Evolutionary conservation across 1,139 yeast genomes (phyloP), one percentile per base, ranked within the genome.

Genomic region (Ogataea hybrid): DNA sequence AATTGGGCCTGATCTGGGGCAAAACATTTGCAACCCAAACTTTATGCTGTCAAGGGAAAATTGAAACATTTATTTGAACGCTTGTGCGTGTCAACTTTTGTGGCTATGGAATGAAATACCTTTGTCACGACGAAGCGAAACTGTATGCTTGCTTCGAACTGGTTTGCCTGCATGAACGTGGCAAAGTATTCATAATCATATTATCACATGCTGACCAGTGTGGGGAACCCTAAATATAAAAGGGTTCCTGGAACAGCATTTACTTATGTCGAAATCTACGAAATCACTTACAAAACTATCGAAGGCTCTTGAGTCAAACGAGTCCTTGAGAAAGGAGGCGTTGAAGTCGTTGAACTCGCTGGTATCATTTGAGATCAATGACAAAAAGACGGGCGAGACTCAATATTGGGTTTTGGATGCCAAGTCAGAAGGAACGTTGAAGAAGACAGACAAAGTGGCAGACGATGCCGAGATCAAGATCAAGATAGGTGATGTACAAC

Each of bases 361-460:
- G 33, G 78, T 86, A 49, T 78, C 76, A 43, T 80, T 86, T 63
- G 78, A 83, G 54, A 74, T 86, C 59, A 81, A 79, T 70, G 81
- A 79, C 71, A 78, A 78, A 63, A 78, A 71, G 48, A 14, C 43
- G 3, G 84, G 84, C 48, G 71, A 78, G 65, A 73, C 76, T 43
- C 77, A 78, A 61, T 70, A 82, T 15, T 85, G 92, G 92, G 63
- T 69, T 46, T 71, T 86, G 55, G 92, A 86, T 64, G 76, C 83
- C 57, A 84, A 84, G 68, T 70, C 79, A 41, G 69, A 67, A 12
- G 94, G 92, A 49, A 56, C 68, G 25, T 68, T 83, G 45, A 65
- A 65, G 44, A 73, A 75, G 60, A 77, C 71, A 16, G 69, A 67
- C 21, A 29, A 18, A 1, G 17, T 22, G 2, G 55, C 53, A 9